Conservation (phyloP, 495 filamentous ascomycete genomes). For the Daldinia loculata region DNA sequence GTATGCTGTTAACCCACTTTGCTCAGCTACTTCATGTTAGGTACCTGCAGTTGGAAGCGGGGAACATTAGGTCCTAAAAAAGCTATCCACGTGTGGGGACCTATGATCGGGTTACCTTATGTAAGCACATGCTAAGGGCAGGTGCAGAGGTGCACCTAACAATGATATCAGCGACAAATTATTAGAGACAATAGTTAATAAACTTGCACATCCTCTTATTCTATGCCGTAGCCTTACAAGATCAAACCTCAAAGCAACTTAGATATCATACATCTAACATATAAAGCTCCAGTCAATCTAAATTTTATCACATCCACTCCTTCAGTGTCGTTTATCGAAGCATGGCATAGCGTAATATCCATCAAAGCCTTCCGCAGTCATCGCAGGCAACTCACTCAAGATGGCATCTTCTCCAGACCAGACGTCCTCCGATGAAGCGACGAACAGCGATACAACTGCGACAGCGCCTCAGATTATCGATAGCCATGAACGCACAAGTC, state of each 20-base stretch:
- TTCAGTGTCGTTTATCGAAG: background rate
- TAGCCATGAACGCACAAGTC: constrained; percentile 35
- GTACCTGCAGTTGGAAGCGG: constrained; percentile 13
- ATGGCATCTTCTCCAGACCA: constrained; percentile 32
- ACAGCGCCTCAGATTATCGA: constrained; percentile 26
- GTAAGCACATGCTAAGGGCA: background rate
- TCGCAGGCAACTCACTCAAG: background rate
- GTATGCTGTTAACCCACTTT: background rate
- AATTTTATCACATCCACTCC: background rate
- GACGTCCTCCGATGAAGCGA: background rate
- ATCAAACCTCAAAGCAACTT: no score
- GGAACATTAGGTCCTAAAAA: background rate
- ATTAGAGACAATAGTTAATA: background rate
- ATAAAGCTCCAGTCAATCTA: background rate
- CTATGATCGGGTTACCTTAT: background rate
- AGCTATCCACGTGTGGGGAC: background rate
- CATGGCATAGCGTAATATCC: constrained; percentile 22
- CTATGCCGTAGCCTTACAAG: background rate
- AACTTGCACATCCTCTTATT: background rate
- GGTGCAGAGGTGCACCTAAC: background rate
- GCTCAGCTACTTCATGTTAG: background rate
- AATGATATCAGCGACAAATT: constrained; percentile 7
- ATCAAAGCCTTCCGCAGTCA: background rate
- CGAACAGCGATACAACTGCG: constrained; percentile 7
- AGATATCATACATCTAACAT: background rate